Evolutionary conservation across 257 asterid genomes (phyloP).

Genomic region (Parsonsia alboflavescens): DNA sequence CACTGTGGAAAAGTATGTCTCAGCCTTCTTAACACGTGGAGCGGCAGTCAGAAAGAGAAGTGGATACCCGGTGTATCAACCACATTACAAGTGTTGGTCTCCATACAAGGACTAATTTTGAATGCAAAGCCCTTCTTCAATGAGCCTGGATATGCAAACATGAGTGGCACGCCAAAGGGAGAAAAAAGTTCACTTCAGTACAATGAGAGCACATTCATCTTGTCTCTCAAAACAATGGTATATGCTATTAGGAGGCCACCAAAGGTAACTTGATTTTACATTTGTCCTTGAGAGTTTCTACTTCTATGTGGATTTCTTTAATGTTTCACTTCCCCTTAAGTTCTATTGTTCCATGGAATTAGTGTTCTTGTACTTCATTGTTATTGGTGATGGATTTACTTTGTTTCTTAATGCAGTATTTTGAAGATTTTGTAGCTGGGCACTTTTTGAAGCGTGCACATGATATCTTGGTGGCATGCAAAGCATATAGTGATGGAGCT

Average conservation of each 20-base stretch:
- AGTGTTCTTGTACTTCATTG: background rate
- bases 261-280: constrained; percentile 40
- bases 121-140: constrained; percentile 86
- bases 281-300: background rate
- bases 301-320: background rate
- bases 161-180: constrained; percentile 44
- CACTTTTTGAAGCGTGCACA: constrained; percentile 57
- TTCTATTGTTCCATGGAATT: background rate
- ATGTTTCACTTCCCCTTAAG: background rate
- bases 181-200: constrained; percentile 49
- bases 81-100: constrained; percentile 85
- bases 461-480: constrained; percentile 65
- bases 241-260: constrained; percentile 78
- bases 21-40: constrained; percentile 95
- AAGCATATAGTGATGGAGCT: constrained; percentile 78
- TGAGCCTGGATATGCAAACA: constrained; percentile 76
- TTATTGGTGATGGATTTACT: constrained; percentile 14
- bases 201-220: constrained; percentile 60
- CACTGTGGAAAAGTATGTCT: constrained; percentile 84
- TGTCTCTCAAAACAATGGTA: constrained; percentile 73
- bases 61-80: constrained; percentile 81
- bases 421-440: constrained; percentile 71
- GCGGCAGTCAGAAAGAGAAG: constrained; percentile 61
- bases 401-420: constrained; percentile 41
- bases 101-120: constrained; percentile 90